Percentiles rank a stretch among this genome's conserved stretches.
These are phyloP conservation scores for Plantago lanceolata DNA, from an alignment of 305 asterid species.

Conservation along the genomic window DNA sequence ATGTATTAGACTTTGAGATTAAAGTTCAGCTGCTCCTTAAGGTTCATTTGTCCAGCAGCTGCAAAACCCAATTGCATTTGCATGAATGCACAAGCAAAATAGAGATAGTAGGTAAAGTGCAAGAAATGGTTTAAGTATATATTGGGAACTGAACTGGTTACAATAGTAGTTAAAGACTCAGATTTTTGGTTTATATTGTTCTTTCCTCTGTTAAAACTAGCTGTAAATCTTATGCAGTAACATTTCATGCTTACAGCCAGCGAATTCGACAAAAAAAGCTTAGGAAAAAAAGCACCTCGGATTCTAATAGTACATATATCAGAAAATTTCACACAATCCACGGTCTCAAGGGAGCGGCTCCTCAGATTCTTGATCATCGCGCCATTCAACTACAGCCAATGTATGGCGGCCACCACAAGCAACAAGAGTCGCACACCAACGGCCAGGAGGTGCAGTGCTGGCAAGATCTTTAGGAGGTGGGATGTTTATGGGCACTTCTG, in stretches of 20 bases:
- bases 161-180: too few species aligned
- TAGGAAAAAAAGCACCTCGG: not conserved
- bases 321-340: conserved; percentile 6
- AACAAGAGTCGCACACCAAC: conserved; percentile 73
- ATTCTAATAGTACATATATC: not conserved
- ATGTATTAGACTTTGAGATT: too few species aligned
- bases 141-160: too few species aligned
- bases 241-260: not conserved
- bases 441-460: conserved; percentile 34
- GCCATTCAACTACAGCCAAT: conserved; percentile 71
- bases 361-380: conserved; percentile 30
- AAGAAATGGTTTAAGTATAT: too few species aligned
- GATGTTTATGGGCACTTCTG: conserved; percentile 75
- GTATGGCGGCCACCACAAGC: conserved; percentile 99
- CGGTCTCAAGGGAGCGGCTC: conserved; percentile 25
- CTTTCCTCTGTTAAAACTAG: too few species aligned
- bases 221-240: not conserved
- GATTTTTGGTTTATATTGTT: too few species aligned
- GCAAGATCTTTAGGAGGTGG: conserved; percentile 48
- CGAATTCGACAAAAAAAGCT: not conserved
- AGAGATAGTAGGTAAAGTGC: too few species aligned
- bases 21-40: too few species aligned
- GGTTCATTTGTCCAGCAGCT: too few species aligned
- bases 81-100: too few species aligned
- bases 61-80: too few species aligned